These are phyloP conservation scores for Pilaira anomala DNA, from an alignment of 192 early-diverging fungal genomes.

Conservation along the genomic window DNA sequence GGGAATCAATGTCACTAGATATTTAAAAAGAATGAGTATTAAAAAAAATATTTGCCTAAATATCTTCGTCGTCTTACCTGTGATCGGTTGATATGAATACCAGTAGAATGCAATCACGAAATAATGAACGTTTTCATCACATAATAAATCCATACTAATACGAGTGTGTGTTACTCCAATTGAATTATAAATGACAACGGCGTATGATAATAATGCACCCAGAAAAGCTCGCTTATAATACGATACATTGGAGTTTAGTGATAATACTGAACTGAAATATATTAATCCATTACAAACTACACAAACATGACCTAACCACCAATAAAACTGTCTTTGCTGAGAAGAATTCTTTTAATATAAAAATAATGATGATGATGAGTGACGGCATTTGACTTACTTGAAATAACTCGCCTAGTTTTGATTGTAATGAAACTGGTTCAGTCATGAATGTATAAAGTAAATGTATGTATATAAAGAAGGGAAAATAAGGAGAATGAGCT, in stretches of 20 bases:
- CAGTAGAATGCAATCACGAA: conserved; percentile 66
- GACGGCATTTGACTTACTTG: background rate
- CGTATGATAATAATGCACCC: conserved; percentile 66
- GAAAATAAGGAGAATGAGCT: background rate
- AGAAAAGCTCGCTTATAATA: conserved; percentile 61
- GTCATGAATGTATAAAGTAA: no score
- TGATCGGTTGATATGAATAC: conserved; percentile 60
- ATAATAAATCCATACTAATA: conserved; percentile 36
- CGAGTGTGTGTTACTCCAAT: conserved; percentile 53
- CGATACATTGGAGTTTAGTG: conserved; percentile 35
- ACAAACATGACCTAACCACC: conserved; percentile 49
- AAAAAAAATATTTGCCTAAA: background rate
- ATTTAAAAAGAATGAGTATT: background rate
- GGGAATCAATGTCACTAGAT: conserved; percentile 64
- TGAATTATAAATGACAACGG: conserved; percentile 73
- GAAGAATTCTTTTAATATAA: background rate
- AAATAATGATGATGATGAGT: background rate
- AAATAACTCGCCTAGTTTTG: background rate
- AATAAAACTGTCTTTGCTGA: conserved; percentile 51
- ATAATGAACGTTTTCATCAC: conserved; percentile 78
- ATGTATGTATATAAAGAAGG: background rate
- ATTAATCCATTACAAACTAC: conserved; percentile 34
- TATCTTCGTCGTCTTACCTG: conserved; percentile 41
- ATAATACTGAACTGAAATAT: conserved; percentile 41
- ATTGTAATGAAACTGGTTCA: background rate